Base-by-base conservation (phyloP, 768 basidiomycete genomes). In the Filobasidium floriforme region DNA sequence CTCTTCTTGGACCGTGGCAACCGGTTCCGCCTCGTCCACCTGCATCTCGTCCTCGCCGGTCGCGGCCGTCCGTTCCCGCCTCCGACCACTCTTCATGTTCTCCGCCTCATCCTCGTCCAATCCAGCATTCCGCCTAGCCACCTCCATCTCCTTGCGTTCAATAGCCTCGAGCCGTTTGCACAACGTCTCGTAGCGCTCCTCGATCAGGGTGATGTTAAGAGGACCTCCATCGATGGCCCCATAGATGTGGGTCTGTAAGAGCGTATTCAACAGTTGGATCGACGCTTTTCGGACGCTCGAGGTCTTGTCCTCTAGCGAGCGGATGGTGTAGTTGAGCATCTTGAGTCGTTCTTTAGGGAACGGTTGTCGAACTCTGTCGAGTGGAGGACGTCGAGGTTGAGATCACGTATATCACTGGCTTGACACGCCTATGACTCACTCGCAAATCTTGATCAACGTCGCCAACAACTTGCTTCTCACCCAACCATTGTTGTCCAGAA, bases 241-340 rank as follows among this genome's bases (percentile, higher is more conserved):
- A 76, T 89, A 98, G 3, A 93, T 93, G 79, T 99, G 93, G 0
- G 93, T 97, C 65, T 83, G 66, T 57, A 98, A 79, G 29, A 97
- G 81, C 72, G 85, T 85, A 54, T 85, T 84, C 24, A 98, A 79
- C 29, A 97, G 80, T 22, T 85, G 83, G 54, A 89, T 87, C 22
- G 92, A 88, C 60, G 84, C 84, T 79, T 90, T 90, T 72, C 96
- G 83, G n/a, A 94, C 93, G 7, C 83, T 85, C 22, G 90, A 85
- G 1, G 86, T 87, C 79, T 98, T 98, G 81, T 98, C 94, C 70
- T 91, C 87, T 59, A 99, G 82, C 29, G 89, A 86, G 1, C 82
- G 84, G 40, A 89, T 85, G 0, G 92, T 88, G n/a, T 85, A 84
- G 59, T 83, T 81, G 5, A 92, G 88, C 41, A 92, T 85, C 22